Base-by-base conservation (phyloP, 2,329 filamentous ascomycete genomes). In the Talaromyces amestolkiae region DNA sequence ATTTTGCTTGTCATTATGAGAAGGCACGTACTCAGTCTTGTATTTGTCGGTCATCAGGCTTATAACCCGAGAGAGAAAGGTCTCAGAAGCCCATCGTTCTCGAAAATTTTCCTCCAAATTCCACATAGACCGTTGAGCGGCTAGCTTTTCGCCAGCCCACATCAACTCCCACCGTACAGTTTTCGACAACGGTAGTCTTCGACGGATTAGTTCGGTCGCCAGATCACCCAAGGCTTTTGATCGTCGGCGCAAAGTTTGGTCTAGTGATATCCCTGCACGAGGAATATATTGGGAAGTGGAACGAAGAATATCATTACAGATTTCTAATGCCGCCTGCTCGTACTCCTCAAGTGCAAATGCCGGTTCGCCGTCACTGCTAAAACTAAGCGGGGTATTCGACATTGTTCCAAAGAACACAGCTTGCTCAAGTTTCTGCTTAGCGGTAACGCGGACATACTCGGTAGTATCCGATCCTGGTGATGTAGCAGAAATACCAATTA, bases 381-480 rank as follows among this genome's bases (percentile, higher is more conserved):
- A 92, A 68, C 93, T 88, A n/a, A 99, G 80, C n/a, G 94, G 91
- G 71, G 93, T 98, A 72, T 91, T 88, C 68, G 89, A 85, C 74
- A 91, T 88, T 58, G 87, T 87, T 1, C 93, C 93, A 74, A 92
- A 98, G 78, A 97, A 98, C 1, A 98, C 91, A 2, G 93, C 93
- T 79, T 99, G 93, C 74, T 97, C 92, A 47, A 99, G 84, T 78
- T 95, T 97, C 78, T 88, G 91, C 78, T 92, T 95, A 7, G 92
- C 91, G 1, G 91, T 93, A 17, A 96, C 86, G 69, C 80, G 80
- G 51, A 80, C 79, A 54, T 75, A 71, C 9, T 75, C 87, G 31
- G 89, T 81, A 17, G 86, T 82, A 31, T 70, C 70, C 37, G 72
- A 68, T 37, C 70, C 68, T 45, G 69, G 72, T 66, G 75, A 73